Percentiles rank a stretch among this genome's conserved stretches.
Evolutionary conservation across 2,329 filamentous ascomycete species (phyloP).

Genomic region (Microthyrium microscopicum): DNA sequence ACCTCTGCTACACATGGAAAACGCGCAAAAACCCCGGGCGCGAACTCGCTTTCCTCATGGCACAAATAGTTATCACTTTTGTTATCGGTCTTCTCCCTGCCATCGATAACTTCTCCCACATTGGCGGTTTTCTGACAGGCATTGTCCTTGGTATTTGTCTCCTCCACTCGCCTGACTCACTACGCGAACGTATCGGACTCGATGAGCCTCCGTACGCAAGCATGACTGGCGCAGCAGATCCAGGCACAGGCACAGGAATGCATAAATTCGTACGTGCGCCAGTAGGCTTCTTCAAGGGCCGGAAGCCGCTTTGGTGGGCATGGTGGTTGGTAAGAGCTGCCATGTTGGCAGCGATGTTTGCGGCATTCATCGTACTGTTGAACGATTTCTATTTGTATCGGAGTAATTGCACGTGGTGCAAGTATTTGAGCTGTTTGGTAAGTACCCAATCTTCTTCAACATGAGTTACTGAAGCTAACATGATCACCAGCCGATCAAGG

Average conservation of each 20-base stretch:
- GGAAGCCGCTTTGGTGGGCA: conserved; percentile 89
- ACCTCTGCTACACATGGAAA: conserved; percentile 84
- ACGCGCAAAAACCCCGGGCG: conserved; percentile 60
- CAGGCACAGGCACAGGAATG: conserved; percentile 13
- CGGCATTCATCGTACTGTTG: conserved; percentile 73
- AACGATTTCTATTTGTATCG: conserved; percentile 79
- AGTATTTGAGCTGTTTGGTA: conserved; percentile 84
- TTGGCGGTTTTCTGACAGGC: conserved; percentile 89
- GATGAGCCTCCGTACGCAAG: conserved; percentile 54
- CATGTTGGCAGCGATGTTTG: conserved; percentile 60
- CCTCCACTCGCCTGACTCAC: conserved; percentile 68
- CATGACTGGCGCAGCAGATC: conserved; percentile 23
- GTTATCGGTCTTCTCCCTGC: conserved; percentile 82
- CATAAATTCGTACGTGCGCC: conserved; percentile 31
- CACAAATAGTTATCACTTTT: conserved; percentile 81
- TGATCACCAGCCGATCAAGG: conserved; percentile 37
- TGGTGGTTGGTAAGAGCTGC: conserved; percentile 85
- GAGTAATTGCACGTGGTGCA: conserved; percentile 71
- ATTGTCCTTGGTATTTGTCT: conserved; percentile 73
- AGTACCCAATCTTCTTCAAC: conserved; percentile 29
- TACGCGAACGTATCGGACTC: conserved; percentile 57
- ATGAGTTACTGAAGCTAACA: conserved; percentile 8
- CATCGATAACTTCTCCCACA: conserved; percentile 93
- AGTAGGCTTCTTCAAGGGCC: conserved; percentile 70
- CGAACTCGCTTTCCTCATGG: conserved; percentile 71